Base-by-base conservation (phyloP, 352 stramenopile species). In the Phytophthora parvispora region DNA sequence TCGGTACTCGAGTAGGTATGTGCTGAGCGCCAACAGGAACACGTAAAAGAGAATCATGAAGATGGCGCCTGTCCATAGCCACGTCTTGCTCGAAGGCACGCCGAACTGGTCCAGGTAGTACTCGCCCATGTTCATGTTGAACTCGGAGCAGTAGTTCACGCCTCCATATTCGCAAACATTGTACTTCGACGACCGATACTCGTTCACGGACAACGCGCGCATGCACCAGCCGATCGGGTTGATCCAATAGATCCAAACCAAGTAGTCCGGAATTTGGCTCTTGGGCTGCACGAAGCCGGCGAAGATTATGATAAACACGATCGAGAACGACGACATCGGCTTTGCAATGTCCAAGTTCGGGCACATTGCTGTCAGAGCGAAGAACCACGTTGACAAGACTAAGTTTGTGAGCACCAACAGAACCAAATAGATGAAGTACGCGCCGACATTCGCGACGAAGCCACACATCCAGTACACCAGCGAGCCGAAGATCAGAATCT, bases 401-500 rank as follows among this genome's bases (percentile, higher is more conserved):
- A 92, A 10, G 52, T 89, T 89, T 8, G 71, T 73, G 8, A 85
- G 25, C 10, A 88, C 47, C 10, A 90, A 52, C 32, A 89, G 18
- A 38, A 82, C 52, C n/a, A 77, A 10, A 64, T 83, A 92, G 32
- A 83, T 66, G 24, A 86, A 47, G 62, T 75, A 93, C 3, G n/a
- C n/a, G 59, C 49, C 7, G 8, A 32, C 77, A 29, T 72, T 57
- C 8, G 56, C 12, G 13, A 48, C 56, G 36, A 81, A 78, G 15
- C 87, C 89, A 52, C 87, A 80, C 74, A 94, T 91, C 74, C 81
- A 96, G 52, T 95, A 96, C 10, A 94, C 58, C 55, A 96, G 55
- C 3, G 77, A 82, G 15, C 76, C 87, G 70, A 97, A 94, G 18
- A 91, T 59, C 13, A 93, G 53, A 24, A 71, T 83, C 74, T 95